phyloP scores from a whole-genome alignment of 1,284 basidiomycete genomes.

The Filobasidium uniguttulatum region DNA sequence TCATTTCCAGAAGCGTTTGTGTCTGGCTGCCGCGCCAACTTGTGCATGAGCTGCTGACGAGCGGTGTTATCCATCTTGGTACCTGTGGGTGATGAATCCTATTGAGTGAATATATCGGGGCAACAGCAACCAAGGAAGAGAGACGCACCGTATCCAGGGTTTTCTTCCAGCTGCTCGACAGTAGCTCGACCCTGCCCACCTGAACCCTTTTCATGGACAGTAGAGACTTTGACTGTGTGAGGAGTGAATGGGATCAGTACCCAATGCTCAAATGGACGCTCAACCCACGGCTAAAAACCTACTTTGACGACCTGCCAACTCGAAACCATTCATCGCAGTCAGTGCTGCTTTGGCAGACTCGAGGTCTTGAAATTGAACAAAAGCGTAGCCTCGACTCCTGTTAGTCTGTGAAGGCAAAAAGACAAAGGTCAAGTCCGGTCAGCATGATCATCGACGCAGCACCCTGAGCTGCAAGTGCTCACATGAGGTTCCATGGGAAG shows the following conservation, averaged over 20 bases:
- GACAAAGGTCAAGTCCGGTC: neutral
- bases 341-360: constrained; percentile 91
- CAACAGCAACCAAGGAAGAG: neutral
- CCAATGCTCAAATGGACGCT: neutral
- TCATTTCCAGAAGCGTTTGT: constrained; percentile 31
- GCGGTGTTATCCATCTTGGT: constrained; percentile 79
- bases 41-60: constrained; percentile 96
- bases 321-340: constrained; percentile 97
- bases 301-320: constrained; percentile 83
- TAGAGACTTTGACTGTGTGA: constrained; percentile 70
- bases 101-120: neutral
- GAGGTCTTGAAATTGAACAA: constrained; percentile 85
- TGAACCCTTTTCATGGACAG: constrained; percentile 75
- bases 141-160: constrained; percentile 10
- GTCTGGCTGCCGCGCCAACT: constrained; percentile 82
- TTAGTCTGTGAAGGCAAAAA: constrained; percentile 47
- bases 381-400: constrained; percentile 93
- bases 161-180: constrained; percentile 25
- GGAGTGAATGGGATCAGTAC: too few species aligned
- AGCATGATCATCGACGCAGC: neutral
- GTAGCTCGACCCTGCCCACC: constrained; percentile 30
- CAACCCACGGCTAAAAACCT: constrained; percentile 27
- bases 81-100: constrained; percentile 37
- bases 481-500: constrained; percentile 67
- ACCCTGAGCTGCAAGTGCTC: too few species aligned